A percentile compares a stretch with the other conserved stretches of the same genome.
Evolutionary conservation across 78 protist species (phyloP).

Genomic region (Speleostelium caveatum): DNA sequence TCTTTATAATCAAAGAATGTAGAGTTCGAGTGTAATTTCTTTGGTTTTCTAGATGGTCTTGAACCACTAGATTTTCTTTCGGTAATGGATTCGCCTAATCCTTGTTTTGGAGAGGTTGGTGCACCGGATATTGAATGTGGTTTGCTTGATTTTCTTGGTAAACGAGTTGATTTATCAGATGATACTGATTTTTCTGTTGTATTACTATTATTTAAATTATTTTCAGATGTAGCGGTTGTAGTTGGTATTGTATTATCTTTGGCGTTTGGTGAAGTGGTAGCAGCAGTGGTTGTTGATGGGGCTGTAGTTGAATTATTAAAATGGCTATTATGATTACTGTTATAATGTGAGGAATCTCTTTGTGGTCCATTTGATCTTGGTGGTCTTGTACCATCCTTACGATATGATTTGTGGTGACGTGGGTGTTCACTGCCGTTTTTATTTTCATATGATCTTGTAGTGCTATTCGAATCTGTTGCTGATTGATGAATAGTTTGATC

Average conservation of each 20-base stretch:
- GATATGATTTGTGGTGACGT: too few species aligned
- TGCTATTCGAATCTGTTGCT: background rate
- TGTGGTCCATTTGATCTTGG: slow-evolving; percentile 67
- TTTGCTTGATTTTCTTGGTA: background rate
- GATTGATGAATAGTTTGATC: background rate
- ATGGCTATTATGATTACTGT: background rate
- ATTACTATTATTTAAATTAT: background rate
- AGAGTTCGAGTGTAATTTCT: background rate
- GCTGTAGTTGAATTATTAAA: background rate
- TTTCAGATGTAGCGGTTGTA: slow-evolving; percentile 4
- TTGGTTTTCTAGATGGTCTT: background rate
- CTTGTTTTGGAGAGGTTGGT: background rate
- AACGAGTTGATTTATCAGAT: slow-evolving; percentile 1
- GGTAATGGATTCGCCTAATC: background rate
- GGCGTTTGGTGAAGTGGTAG: too few species aligned
- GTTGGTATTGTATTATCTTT: background rate
- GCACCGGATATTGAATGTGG: background rate
- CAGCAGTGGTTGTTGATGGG: slow-evolving; percentile 3
- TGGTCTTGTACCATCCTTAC: slow-evolving; percentile 34
- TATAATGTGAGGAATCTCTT: slow-evolving; percentile 24
- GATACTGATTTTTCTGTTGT: slow-evolving; percentile 6
- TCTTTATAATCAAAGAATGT: slow-evolving; percentile 11
- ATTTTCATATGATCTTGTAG: too few species aligned
- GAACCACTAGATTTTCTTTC: slow-evolving; percentile 9
- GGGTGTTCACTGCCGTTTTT: too few species aligned